phyloP scores from a whole-genome alignment of 75 land plant genomes.

The Pinus tabuliformis region DNA sequence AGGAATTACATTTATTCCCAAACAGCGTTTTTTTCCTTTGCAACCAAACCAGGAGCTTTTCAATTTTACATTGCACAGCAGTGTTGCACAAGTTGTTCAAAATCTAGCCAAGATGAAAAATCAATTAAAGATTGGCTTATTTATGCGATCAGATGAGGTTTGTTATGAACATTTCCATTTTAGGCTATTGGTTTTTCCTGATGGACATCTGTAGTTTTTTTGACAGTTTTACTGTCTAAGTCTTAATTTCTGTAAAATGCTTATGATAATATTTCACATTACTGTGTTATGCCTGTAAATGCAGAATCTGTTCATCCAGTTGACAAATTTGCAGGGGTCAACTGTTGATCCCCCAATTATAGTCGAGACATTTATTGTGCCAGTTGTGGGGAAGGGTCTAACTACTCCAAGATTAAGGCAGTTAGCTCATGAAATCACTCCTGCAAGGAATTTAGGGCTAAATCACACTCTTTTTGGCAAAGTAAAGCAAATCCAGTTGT shows the following conservation, averaged over 20 bases:
- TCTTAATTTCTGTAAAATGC: background rate
- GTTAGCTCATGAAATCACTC: constrained; percentile 15
- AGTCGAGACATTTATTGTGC: constrained; percentile 18
- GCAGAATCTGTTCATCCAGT: constrained; percentile 16
- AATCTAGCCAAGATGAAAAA: constrained; percentile 11
- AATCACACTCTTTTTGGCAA: constrained; percentile 23
- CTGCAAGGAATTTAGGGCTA: constrained; percentile 15
- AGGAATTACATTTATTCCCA: constrained; percentile 20
- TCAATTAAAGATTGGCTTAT: constrained; percentile 12
- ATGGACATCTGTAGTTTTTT: background rate
- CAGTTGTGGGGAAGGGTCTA: constrained; percentile 12
- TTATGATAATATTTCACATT: background rate
- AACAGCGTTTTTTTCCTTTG: constrained; percentile 14
- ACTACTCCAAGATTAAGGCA: constrained; percentile 17
- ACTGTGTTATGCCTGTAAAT: constrained; percentile 6
- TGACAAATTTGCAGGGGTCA: constrained; percentile 21
- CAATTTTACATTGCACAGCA: constrained; percentile 17
- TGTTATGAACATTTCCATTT: background rate
- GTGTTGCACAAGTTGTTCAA: constrained; percentile 11
- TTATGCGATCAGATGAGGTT: constrained; percentile 13
- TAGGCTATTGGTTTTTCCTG: background rate
- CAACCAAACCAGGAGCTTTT: constrained; percentile 3
- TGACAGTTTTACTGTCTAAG: background rate
- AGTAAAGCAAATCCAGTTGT: constrained; percentile 20
- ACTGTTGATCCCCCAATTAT: constrained; percentile 14